Evolutionary conservation across 2,329 filamentous ascomycete genomes (phyloP).

Genomic region (Lomentospora prolificans): DNA sequence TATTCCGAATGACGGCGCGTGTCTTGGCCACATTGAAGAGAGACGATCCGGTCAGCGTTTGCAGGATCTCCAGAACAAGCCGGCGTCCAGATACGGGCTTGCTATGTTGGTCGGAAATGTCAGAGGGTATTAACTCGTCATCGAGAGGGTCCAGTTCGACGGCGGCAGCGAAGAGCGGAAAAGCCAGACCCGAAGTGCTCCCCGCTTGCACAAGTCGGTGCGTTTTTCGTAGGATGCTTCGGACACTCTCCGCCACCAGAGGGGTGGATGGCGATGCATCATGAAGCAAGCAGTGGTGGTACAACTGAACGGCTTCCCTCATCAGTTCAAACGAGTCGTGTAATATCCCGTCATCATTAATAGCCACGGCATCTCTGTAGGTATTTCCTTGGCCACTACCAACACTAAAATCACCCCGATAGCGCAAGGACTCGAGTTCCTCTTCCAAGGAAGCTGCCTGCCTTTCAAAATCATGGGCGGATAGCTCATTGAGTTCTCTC

Average conservation of each 20-base stretch:
- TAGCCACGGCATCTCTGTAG: too few species aligned
- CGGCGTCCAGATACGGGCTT: constrained; percentile 14
- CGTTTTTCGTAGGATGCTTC: constrained; percentile 23
- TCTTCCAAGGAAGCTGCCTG: constrained; percentile 16
- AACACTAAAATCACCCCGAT: too few species aligned
- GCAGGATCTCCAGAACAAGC: constrained; percentile 28
- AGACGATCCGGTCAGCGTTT: constrained; percentile 28
- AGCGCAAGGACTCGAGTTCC: not conserved
- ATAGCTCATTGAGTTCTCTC: constrained; percentile 18
- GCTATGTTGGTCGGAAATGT: constrained; percentile 18
- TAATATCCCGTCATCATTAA: too few species aligned
- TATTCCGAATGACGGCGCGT: constrained; percentile 33
- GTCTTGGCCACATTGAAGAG: constrained; percentile 33
- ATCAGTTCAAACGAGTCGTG: constrained; percentile 24
- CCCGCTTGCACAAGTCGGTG: constrained; percentile 23
- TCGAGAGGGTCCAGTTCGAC: constrained; percentile 26
- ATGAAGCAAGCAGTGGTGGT: constrained; percentile 33
- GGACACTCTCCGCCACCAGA: constrained; percentile 16
- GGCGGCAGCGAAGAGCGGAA: constrained; percentile 32
- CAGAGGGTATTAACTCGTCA: constrained; percentile 25
- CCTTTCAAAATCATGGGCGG: constrained; percentile 20
- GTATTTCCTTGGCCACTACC: not conserved
- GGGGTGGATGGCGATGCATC: constrained; percentile 29
- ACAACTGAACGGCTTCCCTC: constrained; percentile 31
- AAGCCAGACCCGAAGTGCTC: constrained; percentile 24